Conservation (phyloP, 352 stramenopile species). For the Phytophthora macrochlamydospora region DNA sequence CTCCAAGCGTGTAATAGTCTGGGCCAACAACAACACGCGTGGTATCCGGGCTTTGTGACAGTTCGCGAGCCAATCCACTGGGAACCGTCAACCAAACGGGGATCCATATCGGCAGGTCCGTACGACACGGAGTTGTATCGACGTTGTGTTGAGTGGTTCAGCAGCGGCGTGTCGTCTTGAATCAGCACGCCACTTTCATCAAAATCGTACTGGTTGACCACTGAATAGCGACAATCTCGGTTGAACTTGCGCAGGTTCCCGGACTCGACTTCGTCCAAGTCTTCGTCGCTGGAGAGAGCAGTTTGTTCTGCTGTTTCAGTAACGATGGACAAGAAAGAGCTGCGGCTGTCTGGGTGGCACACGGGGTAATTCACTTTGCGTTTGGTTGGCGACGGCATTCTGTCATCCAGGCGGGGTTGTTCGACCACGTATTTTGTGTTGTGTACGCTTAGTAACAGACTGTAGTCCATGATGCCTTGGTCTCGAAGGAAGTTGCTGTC, state of each 20-base stretch:
- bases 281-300: conserved; percentile 51
- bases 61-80: conserved; percentile 66
- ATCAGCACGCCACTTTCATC: conserved; percentile 44
- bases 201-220: conserved; percentile 42
- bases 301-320: conserved; percentile 39
- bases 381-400: conserved; percentile 63
- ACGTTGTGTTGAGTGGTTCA: conserved; percentile 26
- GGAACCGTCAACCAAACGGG: conserved; percentile 30
- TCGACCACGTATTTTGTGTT: conserved; percentile 88
- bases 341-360: conserved; percentile 61
- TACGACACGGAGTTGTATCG: conserved; percentile 63
- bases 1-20: conserved; percentile 87
- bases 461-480: conserved; percentile 92
- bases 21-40: conserved; percentile 77
- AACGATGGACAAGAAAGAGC: conserved; percentile 47
- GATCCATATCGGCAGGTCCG: conserved; percentile 24
- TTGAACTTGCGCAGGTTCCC: conserved; percentile 59
- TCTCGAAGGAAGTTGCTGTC: conserved; percentile 78
- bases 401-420: conserved; percentile 44
- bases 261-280: conserved; percentile 61
- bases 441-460: conserved; percentile 83
- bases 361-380: conserved; percentile 76
- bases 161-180: conserved; percentile 52
- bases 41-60: conserved; percentile 70
- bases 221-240: conserved; percentile 75